Base-by-base conservation (phyloP, 2,329 filamentous ascomycete genomes). In the Nothopassalora personata region DNA sequence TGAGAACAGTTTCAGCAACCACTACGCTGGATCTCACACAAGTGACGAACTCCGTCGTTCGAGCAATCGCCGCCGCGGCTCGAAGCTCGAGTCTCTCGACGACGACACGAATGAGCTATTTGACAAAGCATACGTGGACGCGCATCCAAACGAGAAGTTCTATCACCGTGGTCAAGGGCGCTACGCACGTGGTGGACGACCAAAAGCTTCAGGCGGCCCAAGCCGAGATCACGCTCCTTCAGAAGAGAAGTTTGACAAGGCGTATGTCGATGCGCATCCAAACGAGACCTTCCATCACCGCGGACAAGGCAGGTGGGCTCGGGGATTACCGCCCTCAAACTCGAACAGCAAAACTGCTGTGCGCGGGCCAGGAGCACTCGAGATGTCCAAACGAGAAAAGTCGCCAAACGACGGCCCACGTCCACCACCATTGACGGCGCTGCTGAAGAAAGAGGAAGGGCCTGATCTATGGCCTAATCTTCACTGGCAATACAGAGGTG, bases 401-500 rank as follows among this genome's bases (percentile, higher is more conserved):
- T 54, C 53, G 9, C 60, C 50, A n/a, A 58, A 65, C 15, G 58
- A 64, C 23, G 62, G 67, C 10, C 60, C 60, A 13, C 60, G 61
- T 10, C 61, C 56, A 19, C 67, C 68, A n/a, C 54, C 57, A 5
- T 43, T 65, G 23, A 64, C 64, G 19, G 67, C 65, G 27, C 63
- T 72, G 2, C 51, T 72, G 15, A 64, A 59, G 23, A 66, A 63
- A 39, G 62, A 63, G n/a, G 70, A 72, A 47, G 68, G 70, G 11
- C 69, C 69, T 4, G 68, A 70, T n/a, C 64, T 65, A 39, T 72
- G 63, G 56, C 70, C 70, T 5, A 49, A 66, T 10, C 58, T 70
- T 19, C 57, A 59, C 4, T 72, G 70, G 70, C 48, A 66, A 45
- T 72, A 72, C 46, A 66, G 70, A 31, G 70, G 70, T 8, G 70